phyloP scores from a whole-genome alignment of 768 basidiomycete genomes.

The Suillus americanus region DNA sequence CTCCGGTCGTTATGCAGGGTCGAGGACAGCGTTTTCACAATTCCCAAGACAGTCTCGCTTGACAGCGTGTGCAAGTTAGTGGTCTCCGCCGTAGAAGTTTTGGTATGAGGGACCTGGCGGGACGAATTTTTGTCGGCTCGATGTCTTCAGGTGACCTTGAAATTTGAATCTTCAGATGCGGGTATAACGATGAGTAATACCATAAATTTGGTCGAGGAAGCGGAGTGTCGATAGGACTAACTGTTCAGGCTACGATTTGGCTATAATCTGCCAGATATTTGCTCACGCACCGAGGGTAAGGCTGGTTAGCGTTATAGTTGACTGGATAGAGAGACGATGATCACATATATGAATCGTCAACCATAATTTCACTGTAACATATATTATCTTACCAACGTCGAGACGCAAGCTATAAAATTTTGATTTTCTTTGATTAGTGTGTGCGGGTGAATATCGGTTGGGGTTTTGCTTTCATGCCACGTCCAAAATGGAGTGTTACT shows the following conservation, averaged over 20 bases:
- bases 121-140: not conserved
- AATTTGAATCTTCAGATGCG: not conserved
- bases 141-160: not conserved
- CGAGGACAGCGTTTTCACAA: not conserved
- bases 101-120: not conserved
- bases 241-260: not conserved
- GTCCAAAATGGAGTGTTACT: not conserved
- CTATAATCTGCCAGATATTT: not conserved
- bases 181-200: not conserved
- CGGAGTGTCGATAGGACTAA: not conserved
- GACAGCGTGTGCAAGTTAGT: slow-evolving; percentile 1
- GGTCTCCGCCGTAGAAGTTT: not conserved
- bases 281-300: not conserved
- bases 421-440: not conserved
- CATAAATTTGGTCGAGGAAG: not conserved
- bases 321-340: not conserved
- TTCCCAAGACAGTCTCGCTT: not conserved
- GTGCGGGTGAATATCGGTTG: not conserved
- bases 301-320: not conserved
- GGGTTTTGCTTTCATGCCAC: not conserved
- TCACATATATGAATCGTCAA: not conserved
- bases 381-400: slow-evolving; percentile 1
- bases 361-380: not conserved
- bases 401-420: not conserved
- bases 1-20: not conserved